Evolutionary conservation across 176 grass and related monocot species (phyloP), one percentile per base, ranked within the genome.

Genomic region (Carex kokanica): DNA sequence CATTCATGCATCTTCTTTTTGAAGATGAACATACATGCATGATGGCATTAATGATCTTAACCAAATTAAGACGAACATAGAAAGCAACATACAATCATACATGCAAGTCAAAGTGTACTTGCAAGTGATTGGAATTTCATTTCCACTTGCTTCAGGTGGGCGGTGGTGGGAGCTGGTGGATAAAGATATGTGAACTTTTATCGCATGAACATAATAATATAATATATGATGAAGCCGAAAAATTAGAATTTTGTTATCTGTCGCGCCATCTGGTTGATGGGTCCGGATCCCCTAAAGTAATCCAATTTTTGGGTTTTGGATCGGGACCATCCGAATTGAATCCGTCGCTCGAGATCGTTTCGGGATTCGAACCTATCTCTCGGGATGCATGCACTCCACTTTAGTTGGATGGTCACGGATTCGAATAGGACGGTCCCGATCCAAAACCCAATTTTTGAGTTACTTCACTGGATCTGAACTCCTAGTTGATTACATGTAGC

Each of bases 51-150:
- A 27, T 1, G 7, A 60, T 11, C 57, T 64, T 17, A 64, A 80
- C 54, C 77, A 80, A 80, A 38, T 38, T 38, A 38, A 18, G 77
- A n/a, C 27, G 34, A 58, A 40, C 17, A 20, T 3, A 77, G 29
- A 77, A 40, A 77, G 15, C 15, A 18, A 49, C 5, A 49, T 21
- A n/a, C n/a, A n/a, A n/a, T n/a, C n/a, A n/a, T n/a, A 38, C 78
- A 80, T 80, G 78, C 78, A 80, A 80, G 78, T 80, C 78, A 80
- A 80, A 80, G 10, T 53, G 71, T 74, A 52, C 9, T 53, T 53
- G 71, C 71, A 49, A 53, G 21, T 53, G 34, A 71, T 43, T 71
- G 16, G 8, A 18, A 8, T 43, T 71, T 71, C 64, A 68, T 68
- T 67, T 13, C 74, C 21, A 53, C 45, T 78, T 53, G 24, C 24